phyloP scores from a whole-genome alignment of 345 rosid genomes.

The Erysimum cheiranthoides region DNA sequence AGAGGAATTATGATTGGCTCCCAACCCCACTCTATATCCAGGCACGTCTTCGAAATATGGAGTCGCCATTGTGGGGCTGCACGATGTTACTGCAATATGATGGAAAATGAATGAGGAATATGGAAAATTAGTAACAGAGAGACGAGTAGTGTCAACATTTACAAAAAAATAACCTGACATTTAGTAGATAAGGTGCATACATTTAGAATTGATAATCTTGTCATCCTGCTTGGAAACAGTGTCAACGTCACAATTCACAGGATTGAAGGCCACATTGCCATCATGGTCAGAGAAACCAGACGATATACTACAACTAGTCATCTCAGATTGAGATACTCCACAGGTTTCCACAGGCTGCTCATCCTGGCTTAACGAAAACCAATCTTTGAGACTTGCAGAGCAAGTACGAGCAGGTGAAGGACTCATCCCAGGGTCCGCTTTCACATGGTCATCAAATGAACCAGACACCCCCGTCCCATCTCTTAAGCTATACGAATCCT shows the following conservation, averaged over 20 bases:
- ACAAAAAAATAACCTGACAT: neutral
- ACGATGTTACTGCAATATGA: conserved; percentile 53
- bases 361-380: conserved; percentile 43
- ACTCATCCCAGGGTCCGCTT: conserved; percentile 43
- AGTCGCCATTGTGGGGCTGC: conserved; percentile 37
- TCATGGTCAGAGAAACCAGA: conserved; percentile 49
- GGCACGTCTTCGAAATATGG: conserved; percentile 30
- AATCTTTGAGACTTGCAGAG: conserved; percentile 55
- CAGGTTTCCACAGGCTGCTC: conserved; percentile 43
- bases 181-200: conserved; percentile 47
- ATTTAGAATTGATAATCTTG: conserved; percentile 43
- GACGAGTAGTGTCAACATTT: neutral
- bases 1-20: conserved; percentile 31
- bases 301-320: conserved; percentile 53
- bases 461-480: conserved; percentile 34
- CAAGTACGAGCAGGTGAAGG: conserved; percentile 49
- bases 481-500: conserved; percentile 29
- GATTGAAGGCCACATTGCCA: conserved; percentile 40
- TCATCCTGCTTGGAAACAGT: conserved; percentile 38
- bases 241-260: conserved; percentile 37
- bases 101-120: conserved; percentile 39
- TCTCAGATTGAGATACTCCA: conserved; percentile 52
- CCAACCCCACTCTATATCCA: conserved; percentile 40
- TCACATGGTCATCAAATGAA: conserved; percentile 45
- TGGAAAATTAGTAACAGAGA: conserved; percentile 9